A percentile compares a stretch with the other conserved stretches of the same genome.
These are phyloP conservation scores for Neurospora tetrasperma DNA, from an alignment of 495 filamentous ascomycete genomes.

Conservation along the genomic window DNA sequence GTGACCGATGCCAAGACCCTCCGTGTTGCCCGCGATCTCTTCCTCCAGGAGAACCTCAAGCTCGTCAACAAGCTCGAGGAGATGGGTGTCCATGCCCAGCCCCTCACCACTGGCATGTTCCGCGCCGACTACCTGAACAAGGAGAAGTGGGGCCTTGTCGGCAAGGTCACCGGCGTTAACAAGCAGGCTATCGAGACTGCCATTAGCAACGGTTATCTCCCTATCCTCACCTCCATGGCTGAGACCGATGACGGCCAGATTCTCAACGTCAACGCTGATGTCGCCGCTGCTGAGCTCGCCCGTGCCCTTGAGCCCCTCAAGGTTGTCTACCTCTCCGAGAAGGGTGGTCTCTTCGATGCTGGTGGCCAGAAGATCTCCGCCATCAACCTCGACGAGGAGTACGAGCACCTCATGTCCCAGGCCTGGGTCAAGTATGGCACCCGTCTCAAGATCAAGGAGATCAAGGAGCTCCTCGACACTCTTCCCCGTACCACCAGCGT, in stretches of 20 bases:
- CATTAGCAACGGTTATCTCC: constrained; percentile 84
- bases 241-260: constrained; percentile 90
- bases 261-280: constrained; percentile 95
- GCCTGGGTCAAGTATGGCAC: constrained; percentile 96
- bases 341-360: constrained; percentile 91
- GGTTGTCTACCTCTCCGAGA: constrained; percentile 97
- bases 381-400: constrained; percentile 98
- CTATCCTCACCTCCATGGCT: constrained; percentile 94
- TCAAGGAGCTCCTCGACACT: constrained; percentile 81
- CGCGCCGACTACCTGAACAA: constrained; percentile 90
- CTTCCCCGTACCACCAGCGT: constrained; percentile 89
- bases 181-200: constrained; percentile 84
- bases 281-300: constrained; percentile 88
- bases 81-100: constrained; percentile 82
- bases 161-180: constrained; percentile 91
- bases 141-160: constrained; percentile 88
- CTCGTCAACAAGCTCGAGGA: constrained; percentile 85
- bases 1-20: constrained; percentile 95
- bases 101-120: constrained; percentile 89
- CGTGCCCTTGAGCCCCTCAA: constrained; percentile 85
- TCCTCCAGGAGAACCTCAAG: constrained; percentile 93
- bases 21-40: constrained; percentile 79
- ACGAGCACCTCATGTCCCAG: constrained; percentile 86
- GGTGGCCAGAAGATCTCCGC: constrained; percentile 93
- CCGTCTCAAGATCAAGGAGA: constrained; percentile 95